Evolutionary conservation across 768 basidiomycete species (phyloP).

Genomic region (Auricularia cornea): DNA sequence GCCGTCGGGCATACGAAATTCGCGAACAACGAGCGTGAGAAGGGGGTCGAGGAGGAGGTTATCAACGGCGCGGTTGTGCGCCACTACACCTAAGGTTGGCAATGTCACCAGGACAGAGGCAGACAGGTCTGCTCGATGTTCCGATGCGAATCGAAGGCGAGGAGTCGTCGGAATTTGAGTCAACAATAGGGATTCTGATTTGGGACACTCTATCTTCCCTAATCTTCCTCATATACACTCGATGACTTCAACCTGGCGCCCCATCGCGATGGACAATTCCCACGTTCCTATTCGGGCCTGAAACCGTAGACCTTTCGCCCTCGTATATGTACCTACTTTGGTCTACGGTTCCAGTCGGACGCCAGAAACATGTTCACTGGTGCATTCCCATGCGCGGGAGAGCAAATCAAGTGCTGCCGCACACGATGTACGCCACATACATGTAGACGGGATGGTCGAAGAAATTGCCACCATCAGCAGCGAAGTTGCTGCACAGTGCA

Average conservation of each 20-base stretch:
- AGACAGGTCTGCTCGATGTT: too few relatives aligned
- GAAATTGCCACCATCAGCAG: slow-evolving; percentile 11
- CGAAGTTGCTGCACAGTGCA: slow-evolving; percentile 14
- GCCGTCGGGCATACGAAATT: too few relatives aligned
- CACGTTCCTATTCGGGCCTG: neutral
- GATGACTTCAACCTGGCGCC: slow-evolving; percentile 11
- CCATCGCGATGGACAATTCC: slow-evolving; percentile 4
- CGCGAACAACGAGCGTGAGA: too few relatives aligned
- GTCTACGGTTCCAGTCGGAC: slow-evolving; percentile 4
- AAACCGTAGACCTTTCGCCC: neutral
- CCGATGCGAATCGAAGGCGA: neutral
- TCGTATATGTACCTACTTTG: slow-evolving; percentile 5
- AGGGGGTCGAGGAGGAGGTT: too few relatives aligned
- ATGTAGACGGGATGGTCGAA: slow-evolving; percentile 14
- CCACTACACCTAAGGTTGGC: too few relatives aligned
- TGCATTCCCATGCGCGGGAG: slow-evolving; percentile 14
- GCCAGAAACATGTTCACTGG: slow-evolving; percentile 8
- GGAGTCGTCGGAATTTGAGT: slow-evolving; percentile 12
- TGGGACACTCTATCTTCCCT: slow-evolving; percentile 21
- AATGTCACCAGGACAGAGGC: too few relatives aligned
- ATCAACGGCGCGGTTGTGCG: too few relatives aligned
- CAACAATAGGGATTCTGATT: slow-evolving; percentile 19
- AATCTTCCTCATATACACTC: slow-evolving; percentile 21
- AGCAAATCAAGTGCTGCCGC: slow-evolving; percentile 11
- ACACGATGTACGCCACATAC: slow-evolving; percentile 12